Percentiles rank a stretch among this genome's conserved stretches.
phyloP scores from a whole-genome alignment of 768 basidiomycete genomes.

The Tricholoma bakamatsutake region DNA sequence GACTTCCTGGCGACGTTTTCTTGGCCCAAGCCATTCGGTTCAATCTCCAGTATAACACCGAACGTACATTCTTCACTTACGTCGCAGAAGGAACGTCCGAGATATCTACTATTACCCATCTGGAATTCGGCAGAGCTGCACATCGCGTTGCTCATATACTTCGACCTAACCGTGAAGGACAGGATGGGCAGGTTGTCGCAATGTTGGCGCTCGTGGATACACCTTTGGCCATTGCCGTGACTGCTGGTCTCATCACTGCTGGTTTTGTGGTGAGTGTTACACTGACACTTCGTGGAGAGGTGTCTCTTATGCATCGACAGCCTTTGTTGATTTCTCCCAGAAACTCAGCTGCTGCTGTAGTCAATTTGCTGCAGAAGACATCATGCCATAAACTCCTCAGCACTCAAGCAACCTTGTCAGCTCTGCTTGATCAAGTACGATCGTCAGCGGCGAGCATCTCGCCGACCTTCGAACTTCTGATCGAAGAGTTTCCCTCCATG shows the following conservation, averaged over 20 bases:
- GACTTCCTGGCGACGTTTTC: neutral
- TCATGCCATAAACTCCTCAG: slow-evolving; percentile 33
- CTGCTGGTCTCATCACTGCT: slow-evolving; percentile 24
- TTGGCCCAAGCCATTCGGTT: no score
- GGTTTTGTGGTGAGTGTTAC: slow-evolving; percentile 22
- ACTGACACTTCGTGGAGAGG: no score
- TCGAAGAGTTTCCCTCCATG: slow-evolving; percentile 29
- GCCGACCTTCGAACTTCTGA: slow-evolving; percentile 15
- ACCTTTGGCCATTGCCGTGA: slow-evolving; percentile 31
- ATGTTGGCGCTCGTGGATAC: slow-evolving; percentile 23
- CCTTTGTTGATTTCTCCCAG: slow-evolving; percentile 36
- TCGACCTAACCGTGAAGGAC: no score
- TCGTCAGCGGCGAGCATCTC: slow-evolving; percentile 13
- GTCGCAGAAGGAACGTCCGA: no score
- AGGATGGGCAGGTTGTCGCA: slow-evolving; percentile 15
- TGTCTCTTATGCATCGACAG: slow-evolving; percentile 11
- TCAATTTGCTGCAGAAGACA: slow-evolving; percentile 30
- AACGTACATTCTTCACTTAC: no score
- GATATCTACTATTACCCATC: no score
- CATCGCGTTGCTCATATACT: no score
- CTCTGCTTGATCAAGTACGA: slow-evolving; percentile 24
- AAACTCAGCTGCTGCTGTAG: slow-evolving; percentile 29
- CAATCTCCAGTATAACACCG: no score
- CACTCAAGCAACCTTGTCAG: slow-evolving; percentile 22
- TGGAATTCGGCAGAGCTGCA: no score